These are phyloP conservation scores for Kentomonas sorsogonicus DNA, from an alignment of 208 protist genomes.

Conservation along the genomic window DNA sequence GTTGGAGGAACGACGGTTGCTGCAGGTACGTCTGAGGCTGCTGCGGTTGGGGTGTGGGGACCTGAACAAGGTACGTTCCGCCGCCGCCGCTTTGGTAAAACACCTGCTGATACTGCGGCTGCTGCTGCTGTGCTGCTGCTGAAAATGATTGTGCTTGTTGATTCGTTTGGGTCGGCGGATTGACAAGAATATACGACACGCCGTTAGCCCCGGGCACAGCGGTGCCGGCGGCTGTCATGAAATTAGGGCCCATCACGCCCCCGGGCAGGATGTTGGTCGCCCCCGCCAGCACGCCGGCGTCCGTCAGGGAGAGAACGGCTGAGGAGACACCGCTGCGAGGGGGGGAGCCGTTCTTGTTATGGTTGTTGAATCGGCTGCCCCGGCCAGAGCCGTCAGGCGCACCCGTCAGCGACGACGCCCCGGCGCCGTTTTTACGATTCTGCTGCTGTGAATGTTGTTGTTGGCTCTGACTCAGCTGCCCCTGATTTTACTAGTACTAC, in stretches of 20 bases:
- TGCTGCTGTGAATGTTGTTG: slow-evolving; percentile 1
- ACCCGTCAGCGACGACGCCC: neutral
- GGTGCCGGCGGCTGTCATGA: neutral
- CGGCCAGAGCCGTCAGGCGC: neutral
- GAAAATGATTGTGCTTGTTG: too few relatives aligned
- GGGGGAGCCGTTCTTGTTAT: neutral
- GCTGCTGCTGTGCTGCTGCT: too few relatives aligned
- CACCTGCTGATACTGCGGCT: too few relatives aligned
- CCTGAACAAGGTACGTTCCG: too few relatives aligned
- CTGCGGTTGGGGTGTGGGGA: too few relatives aligned
- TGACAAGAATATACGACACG: neutral
- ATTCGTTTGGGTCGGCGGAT: too few relatives aligned
- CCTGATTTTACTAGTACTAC: slow-evolving; percentile 11
- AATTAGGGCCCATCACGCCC: too few relatives aligned
- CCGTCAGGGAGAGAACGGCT: too few relatives aligned
- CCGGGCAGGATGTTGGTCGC: neutral
- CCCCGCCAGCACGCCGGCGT: neutral
- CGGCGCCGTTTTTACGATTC: slow-evolving; percentile 1
- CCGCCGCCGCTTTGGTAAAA: too few relatives aligned
- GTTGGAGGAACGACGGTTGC: neutral
- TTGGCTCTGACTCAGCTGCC: neutral
- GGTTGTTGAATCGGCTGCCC: neutral
- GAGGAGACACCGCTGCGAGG: neutral
- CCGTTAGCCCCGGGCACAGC: too few relatives aligned
- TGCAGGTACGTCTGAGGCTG: neutral